A percentile compares a stretch with the other conserved stretches of the same genome.
These are phyloP conservation scores for Cadophora malorum DNA, from an alignment of 2,329 filamentous ascomycete genomes.

Conservation along the genomic window DNA sequence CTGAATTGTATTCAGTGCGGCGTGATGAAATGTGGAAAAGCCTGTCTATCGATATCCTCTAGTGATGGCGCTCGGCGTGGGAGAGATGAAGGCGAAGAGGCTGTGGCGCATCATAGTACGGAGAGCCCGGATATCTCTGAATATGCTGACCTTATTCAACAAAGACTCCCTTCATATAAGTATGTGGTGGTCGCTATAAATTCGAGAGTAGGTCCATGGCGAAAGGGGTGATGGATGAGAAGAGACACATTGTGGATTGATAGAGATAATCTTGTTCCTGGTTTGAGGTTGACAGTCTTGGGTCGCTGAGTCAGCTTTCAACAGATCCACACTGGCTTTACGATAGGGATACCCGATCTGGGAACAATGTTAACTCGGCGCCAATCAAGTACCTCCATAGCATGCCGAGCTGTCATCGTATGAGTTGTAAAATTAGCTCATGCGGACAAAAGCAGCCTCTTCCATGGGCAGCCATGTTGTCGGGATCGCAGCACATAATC, in stretches of 20 bases:
- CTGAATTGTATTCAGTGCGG: background rate
- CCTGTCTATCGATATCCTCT: constrained; percentile 1
- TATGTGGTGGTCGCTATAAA: background rate
- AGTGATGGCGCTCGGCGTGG: background rate
- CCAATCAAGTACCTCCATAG: no score
- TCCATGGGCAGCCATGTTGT: no score
- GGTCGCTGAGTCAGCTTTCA: background rate
- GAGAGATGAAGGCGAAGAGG: background rate
- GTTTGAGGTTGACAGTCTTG: constrained; percentile 1
- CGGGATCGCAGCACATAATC: no score
- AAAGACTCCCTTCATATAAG: background rate
- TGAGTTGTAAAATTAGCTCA: no score
- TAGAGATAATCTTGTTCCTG: background rate
- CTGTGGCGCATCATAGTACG: constrained; percentile 13
- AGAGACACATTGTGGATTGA: background rate
- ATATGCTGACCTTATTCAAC: background rate
- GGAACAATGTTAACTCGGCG: no score
- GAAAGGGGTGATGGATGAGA: background rate
- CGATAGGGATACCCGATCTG: background rate
- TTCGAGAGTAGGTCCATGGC: background rate
- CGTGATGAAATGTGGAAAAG: background rate
- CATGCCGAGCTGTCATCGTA: no score
- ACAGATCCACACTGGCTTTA: background rate
- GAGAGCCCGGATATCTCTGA: background rate
- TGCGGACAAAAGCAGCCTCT: no score